Evolutionary conservation across 176 grass and related monocot genomes (phyloP).

Genomic region (Lolium multiflorum): DNA sequence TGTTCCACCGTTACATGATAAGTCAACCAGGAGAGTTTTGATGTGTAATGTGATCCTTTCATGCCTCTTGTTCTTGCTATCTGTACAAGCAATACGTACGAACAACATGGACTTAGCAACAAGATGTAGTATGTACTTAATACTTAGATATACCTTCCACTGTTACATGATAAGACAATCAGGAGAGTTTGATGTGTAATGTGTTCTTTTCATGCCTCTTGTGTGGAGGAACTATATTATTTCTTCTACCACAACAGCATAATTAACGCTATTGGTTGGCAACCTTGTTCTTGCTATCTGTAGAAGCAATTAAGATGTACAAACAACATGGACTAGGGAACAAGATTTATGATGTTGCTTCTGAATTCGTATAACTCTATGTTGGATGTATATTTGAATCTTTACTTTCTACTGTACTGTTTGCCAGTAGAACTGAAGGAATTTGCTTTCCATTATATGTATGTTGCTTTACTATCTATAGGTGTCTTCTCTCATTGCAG

Average conservation of each 20-base stretch:
- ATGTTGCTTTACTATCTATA: constrained; percentile 4
- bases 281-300: constrained; percentile 20
- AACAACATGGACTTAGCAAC: too few relatives aligned
- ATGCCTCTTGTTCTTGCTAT: constrained; percentile 21
- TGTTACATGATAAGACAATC: neutral
- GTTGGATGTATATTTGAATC: neutral
- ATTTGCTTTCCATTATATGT: neutral
- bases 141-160: too few relatives aligned
- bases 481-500: neutral
- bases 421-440: neutral
- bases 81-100: neutral
- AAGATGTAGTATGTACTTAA: too few relatives aligned
- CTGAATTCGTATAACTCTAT: neutral
- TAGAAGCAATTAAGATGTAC: neutral
- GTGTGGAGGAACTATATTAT: neutral
- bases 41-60: too few relatives aligned
- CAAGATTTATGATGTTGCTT: constrained; percentile 17
- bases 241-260: neutral
- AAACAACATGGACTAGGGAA: neutral
- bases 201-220: constrained; percentile 5
- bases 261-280: neutral
- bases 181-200: constrained; percentile 1
- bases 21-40: neutral
- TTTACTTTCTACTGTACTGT: neutral
- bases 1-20: neutral